These are phyloP conservation scores for Aurinia saxatilis DNA, from an alignment of 345 rosid species.

Conservation along the genomic window DNA sequence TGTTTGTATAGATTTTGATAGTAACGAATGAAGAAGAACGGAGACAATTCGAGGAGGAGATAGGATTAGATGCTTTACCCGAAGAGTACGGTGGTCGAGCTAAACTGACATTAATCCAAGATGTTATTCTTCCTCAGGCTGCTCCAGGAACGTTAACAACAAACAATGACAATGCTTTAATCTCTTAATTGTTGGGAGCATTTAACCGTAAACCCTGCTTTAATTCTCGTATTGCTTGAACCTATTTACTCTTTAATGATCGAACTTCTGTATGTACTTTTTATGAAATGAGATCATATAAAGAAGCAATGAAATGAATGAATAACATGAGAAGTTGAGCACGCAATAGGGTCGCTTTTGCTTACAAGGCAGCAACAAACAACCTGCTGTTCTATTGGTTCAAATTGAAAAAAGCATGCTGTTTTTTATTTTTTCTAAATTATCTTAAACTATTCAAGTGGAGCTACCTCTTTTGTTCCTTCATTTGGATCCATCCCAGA, in stretches of 20 bases:
- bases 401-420: too few species aligned
- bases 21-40: constrained; percentile 51
- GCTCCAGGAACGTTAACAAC: background rate
- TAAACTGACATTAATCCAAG: constrained; percentile 54
- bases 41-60: constrained; percentile 31
- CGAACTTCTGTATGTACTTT: too few species aligned
- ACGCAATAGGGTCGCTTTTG: too few species aligned
- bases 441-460: constrained; percentile 12
- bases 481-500: constrained; percentile 55
- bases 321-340: too few species aligned
- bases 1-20: constrained; percentile 45
- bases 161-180: background rate
- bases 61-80: constrained; percentile 59
- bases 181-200: background rate
- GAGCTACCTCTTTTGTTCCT: constrained; percentile 54
- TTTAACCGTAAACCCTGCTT: background rate
- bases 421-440: too few species aligned
- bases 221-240: too few species aligned
- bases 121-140: constrained; percentile 38
- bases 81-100: constrained; percentile 74
- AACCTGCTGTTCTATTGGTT: too few species aligned
- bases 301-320: too few species aligned
- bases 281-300: too few species aligned
- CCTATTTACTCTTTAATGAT: too few species aligned
- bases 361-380: too few species aligned